phyloP scores from a whole-genome alignment of 371 early-diverging fungal species.

The Parasitella parasitica region DNA sequence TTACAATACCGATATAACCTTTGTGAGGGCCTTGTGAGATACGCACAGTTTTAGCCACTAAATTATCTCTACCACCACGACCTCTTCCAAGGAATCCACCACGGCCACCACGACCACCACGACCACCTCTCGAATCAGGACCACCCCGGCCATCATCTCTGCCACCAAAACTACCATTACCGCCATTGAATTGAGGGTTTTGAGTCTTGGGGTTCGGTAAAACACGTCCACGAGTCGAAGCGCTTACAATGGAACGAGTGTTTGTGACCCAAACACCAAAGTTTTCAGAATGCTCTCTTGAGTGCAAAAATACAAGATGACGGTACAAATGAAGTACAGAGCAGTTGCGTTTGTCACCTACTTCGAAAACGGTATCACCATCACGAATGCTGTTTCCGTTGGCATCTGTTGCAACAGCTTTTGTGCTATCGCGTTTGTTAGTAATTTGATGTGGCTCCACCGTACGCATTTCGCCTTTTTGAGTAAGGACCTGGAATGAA shows the following conservation, averaged over 20 bases:
- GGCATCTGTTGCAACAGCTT: constrained; percentile 78
- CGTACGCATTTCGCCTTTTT: constrained; percentile 70
- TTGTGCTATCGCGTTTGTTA: constrained; percentile 62
- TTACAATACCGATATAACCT: constrained; percentile 96
- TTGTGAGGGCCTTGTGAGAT: constrained; percentile 94
- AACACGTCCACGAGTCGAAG: constrained; percentile 28
- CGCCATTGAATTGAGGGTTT: constrained; percentile 7
- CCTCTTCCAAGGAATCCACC: constrained; percentile 73
- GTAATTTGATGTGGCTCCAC: constrained; percentile 74
- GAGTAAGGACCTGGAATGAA: constrained; percentile 75
- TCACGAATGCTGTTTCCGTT: constrained; percentile 74
- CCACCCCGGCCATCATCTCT: constrained; percentile 5
- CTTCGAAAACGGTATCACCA: constrained; percentile 81
- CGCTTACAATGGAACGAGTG: constrained; percentile 51
- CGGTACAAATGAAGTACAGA: constrained; percentile 74
- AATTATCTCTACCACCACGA: constrained; percentile 77
- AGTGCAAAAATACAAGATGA: constrained; percentile 63
- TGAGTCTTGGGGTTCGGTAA: constrained; percentile 8
- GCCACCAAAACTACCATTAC: constrained; percentile 1
- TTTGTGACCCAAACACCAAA: constrained; percentile 70
- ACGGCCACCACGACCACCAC: constrained; percentile 52
- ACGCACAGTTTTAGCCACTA: constrained; percentile 86
- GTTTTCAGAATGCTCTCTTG: constrained; percentile 64
- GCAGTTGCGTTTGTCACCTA: constrained; percentile 62
- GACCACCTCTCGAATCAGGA: constrained; percentile 12